Percentiles rank a stretch among this genome's conserved stretches.
Conservation (phyloP, 2,329 filamentous ascomycete species). For the Monilinia aucupariae region DNA sequence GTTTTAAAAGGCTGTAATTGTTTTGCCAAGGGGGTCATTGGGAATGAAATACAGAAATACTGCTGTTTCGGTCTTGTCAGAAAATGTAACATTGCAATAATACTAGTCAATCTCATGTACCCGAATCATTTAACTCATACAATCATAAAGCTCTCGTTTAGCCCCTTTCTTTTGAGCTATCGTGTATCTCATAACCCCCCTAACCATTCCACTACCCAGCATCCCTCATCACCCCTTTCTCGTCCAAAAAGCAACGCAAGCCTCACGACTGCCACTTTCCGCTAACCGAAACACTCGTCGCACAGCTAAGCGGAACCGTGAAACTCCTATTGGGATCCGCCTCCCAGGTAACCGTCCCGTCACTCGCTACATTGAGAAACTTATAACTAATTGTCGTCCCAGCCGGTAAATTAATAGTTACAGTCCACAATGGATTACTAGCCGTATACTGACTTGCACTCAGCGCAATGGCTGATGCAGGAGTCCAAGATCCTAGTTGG, state of each 20-base stretch:
- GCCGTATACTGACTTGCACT: constrained; percentile 54
- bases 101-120: not conserved
- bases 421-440: constrained; percentile 56
- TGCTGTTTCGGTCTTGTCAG: not conserved
- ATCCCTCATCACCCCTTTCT: not conserved
- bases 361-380: constrained; percentile 54
- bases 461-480: constrained; percentile 48
- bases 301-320: constrained; percentile 30
- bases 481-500: constrained; percentile 59
- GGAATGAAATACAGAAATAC: not conserved
- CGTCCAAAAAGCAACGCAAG: not conserved
- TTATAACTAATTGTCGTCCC: constrained; percentile 61
- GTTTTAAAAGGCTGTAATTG: not conserved
- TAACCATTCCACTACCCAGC: not conserved
- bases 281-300: constrained; percentile 25
- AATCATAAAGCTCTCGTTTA: not conserved
- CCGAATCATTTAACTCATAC: not conserved
- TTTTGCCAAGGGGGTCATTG: not conserved
- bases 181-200: not conserved
- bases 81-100: not conserved
- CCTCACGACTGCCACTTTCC: constrained; percentile 24
- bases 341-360: constrained; percentile 59
- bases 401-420: constrained; percentile 48
- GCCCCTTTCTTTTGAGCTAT: no score
- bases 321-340: constrained; percentile 41